Evolutionary conservation across 2,329 filamentous ascomycete species (phyloP), one percentile per base, ranked within the genome.

Genomic region (Falciphora oryzae): DNA sequence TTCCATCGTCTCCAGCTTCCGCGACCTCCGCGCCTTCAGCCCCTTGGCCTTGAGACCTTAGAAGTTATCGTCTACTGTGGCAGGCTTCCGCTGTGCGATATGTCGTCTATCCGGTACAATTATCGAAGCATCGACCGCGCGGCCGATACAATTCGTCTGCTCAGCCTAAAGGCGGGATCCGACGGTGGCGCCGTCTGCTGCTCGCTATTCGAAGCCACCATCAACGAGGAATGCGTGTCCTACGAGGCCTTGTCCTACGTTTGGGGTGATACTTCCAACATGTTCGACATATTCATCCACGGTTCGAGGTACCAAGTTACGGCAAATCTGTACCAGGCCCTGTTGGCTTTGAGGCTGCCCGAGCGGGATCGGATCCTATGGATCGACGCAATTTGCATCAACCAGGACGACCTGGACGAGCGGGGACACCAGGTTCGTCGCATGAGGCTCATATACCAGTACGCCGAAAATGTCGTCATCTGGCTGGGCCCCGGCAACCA

Each of bases 211-310:
- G 63, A 70, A 57, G 57, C 66, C 0, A 63, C 62, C 22, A 25
- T 65, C 6, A 62, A 64, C 0, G 16, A 59, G 4, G 32, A 63
- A 0, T 67, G 66, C 0, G 57, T 66, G 0, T 65, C 66, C 1
- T 70, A 70, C 31, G 65, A 68, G 10, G 69, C 69, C 2, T 62
- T 70, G 0, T 71, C 69, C 0, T 70, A 69, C 27, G 62, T 63
- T 1, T 70, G 69, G 68, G 70, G 69, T 1, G 44, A 31, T 0
- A 29, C 57, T 1, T 11, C 38, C 1, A 18, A 59, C 5, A n/a
- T 25, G 0, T 53, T 53, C 0, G 6, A 22, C 1, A 57, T 70
- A 2, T 16, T 35, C 11, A 4, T 67, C 4, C 58, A 66, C 22
- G 63, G 62, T 1, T 64, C 59, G 4, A n/a, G 2, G 11, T 31